phyloP scores from a whole-genome alignment of 225 moss, liverwort and hornwort genomes.

The Marchantia paleacea region DNA sequence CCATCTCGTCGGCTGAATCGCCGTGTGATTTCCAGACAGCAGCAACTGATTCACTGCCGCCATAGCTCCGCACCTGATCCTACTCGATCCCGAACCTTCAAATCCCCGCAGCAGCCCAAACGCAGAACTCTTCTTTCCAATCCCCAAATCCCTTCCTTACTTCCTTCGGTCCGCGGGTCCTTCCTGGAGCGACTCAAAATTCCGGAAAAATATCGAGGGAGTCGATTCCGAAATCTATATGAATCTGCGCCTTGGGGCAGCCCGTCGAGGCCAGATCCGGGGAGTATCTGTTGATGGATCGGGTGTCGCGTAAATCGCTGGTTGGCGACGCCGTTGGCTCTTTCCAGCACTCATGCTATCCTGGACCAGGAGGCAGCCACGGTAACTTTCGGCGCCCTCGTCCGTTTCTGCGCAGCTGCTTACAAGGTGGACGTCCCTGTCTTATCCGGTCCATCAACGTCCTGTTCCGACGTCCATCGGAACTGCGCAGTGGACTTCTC shows the following conservation, averaged over 20 bases:
- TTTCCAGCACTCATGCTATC: constrained; percentile 6
- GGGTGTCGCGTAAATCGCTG: not conserved
- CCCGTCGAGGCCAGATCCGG: not conserved
- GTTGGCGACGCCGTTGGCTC: not conserved
- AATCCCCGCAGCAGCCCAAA: not conserved
- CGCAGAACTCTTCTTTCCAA: not conserved
- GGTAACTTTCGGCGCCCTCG: not conserved
- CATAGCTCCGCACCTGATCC: constrained; percentile 24
- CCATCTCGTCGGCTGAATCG: constrained; percentile 21
- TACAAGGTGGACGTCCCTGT: not conserved
- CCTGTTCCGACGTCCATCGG: not conserved
- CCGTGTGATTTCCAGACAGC: constrained; percentile 25
- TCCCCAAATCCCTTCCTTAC: not conserved
- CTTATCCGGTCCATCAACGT: not conserved
- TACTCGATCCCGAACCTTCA: not conserved
- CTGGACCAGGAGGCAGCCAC: not conserved
- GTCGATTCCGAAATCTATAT: too few species aligned
- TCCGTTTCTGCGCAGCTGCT: not conserved
- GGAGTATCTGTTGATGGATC: constrained; percentile 2
- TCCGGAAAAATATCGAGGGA: not conserved
- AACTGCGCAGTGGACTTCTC: not conserved
- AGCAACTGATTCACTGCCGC: constrained; percentile 34
- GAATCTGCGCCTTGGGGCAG: not conserved
- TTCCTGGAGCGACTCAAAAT: too few species aligned
- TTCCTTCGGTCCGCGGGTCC: not conserved